Evolutionary conservation across 352 stramenopile genomes (phyloP).

Genomic region (Globisporangium rhizosaccharum): DNA sequence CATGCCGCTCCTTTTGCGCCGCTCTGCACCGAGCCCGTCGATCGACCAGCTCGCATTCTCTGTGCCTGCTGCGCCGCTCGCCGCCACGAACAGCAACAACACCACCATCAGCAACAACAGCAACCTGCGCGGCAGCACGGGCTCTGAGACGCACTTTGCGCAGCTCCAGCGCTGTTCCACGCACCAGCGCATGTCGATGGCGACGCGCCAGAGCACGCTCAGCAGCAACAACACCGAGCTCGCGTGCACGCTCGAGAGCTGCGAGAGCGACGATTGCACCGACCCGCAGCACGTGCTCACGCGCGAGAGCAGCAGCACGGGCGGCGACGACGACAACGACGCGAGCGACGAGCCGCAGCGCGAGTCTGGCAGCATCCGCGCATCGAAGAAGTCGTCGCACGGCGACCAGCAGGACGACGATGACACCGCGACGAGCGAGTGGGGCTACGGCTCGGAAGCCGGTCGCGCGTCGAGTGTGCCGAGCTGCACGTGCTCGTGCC

Average conservation of each 20-base stretch:
- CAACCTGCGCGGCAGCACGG: conserved; percentile 9
- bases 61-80: conserved; percentile 25
- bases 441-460: conserved; percentile 27
- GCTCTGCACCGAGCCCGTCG: conserved; percentile 56
- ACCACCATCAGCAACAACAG: background rate
- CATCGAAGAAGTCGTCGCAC: conserved; percentile 28
- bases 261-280: conserved; percentile 14
- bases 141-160: conserved; percentile 9
- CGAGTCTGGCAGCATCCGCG: conserved; percentile 9
- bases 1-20: conserved; percentile 74
- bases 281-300: conserved; percentile 13
- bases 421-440: conserved; percentile 29
- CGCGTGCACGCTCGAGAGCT: conserved; percentile 7
- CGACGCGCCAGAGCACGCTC: conserved; percentile 26
- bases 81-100: conserved; percentile 4
- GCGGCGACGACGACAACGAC: conserved; percentile 7
- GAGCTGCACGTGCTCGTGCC: conserved; percentile 44
- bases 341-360: conserved; percentile 9
- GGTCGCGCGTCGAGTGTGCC: conserved; percentile 30
- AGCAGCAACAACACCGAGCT: conserved; percentile 22
- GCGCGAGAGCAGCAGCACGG: conserved; percentile 16
- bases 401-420: conserved; percentile 31
- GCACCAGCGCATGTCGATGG: conserved; percentile 29
- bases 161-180: conserved; percentile 32
- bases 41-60: conserved; percentile 69